Evolutionary conservation across 257 asterid genomes (phyloP).

Genomic region (Buddleja alternifolia): DNA sequence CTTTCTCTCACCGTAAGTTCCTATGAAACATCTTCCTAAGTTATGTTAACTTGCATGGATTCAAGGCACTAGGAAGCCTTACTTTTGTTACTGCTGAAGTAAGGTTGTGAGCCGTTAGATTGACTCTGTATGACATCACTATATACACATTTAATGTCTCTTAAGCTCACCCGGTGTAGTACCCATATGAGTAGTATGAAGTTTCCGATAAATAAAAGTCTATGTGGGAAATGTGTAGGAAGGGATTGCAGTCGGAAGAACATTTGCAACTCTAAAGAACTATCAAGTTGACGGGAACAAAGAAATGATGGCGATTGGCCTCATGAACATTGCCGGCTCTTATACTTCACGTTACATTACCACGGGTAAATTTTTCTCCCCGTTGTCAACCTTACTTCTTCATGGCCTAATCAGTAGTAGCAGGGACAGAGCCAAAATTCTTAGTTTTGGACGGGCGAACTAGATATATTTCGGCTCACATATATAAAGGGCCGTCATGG

Average conservation of each 20-base stretch:
- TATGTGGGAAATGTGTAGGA: slow-evolving; percentile 52
- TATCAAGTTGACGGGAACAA: slow-evolving; percentile 98
- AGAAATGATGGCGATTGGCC: slow-evolving; percentile 98
- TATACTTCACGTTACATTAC: slow-evolving; percentile 92
- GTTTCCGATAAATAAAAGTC: not conserved
- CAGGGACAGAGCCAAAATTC: no score
- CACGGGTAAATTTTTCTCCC: slow-evolving; percentile 53
- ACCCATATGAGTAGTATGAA: no score
- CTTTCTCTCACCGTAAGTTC: slow-evolving; percentile 81
- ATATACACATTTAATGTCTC: not conserved
- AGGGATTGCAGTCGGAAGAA: slow-evolving; percentile 97
- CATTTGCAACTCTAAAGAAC: slow-evolving; percentile 80
- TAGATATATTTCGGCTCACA: no score
- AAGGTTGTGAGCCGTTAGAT: no score
- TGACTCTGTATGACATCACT: not conserved
- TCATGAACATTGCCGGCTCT: slow-evolving; percentile 98
- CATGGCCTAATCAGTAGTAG: no score
- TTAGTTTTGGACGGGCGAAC: no score
- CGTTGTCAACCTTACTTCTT: not conserved
- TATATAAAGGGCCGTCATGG: no score
- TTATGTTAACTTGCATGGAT: no score
- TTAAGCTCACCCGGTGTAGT: no score
- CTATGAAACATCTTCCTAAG: no score
- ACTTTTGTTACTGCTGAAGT: no score
- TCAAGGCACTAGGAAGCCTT: no score